Conservation (phyloP, 2,329 filamentous ascomycete genomes). For the Fusarium sp. region DNA sequence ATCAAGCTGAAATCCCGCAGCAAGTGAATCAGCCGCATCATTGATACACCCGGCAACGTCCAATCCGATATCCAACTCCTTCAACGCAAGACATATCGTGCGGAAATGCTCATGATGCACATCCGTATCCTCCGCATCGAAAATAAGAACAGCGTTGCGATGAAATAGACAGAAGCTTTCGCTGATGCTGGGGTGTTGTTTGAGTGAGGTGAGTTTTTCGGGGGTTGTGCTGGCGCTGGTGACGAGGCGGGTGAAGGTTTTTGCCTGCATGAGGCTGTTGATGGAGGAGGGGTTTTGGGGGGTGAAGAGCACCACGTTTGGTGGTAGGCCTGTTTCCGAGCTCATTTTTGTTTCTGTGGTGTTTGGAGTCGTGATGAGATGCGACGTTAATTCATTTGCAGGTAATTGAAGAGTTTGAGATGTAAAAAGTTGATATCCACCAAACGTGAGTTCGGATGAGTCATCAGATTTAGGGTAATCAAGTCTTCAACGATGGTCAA, state of each 20-base stretch:
- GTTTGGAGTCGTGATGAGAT: neutral
- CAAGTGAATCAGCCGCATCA: slow-evolving; percentile 5
- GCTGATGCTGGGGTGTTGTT: neutral
- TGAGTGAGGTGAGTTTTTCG: slow-evolving; percentile 1
- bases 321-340: neutral
- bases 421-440: neutral
- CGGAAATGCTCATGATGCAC: slow-evolving; percentile 14
- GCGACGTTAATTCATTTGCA: neutral
- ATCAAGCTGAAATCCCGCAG: slow-evolving; percentile 12
- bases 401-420: neutral
- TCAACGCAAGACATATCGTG: slow-evolving; percentile 15
- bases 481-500: too few relatives aligned
- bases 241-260: slow-evolving; percentile 10
- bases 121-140: neutral
- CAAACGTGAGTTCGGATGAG: neutral
- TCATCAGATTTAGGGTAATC: neutral
- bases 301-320: slow-evolving; percentile 9
- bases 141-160: neutral
- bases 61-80: slow-evolving; percentile 15
- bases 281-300: neutral
- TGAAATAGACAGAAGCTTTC: slow-evolving; percentile 12
- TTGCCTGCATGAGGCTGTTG: neutral
- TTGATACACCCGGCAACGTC: slow-evolving; percentile 21
- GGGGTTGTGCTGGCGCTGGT: slow-evolving; percentile 6
- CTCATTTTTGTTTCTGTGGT: neutral